Percentiles rank a stretch among this genome's conserved stretches.
Conservation (phyloP, 2,329 filamentous ascomycete genomes). For the Blastomyces gilchristii region DNA sequence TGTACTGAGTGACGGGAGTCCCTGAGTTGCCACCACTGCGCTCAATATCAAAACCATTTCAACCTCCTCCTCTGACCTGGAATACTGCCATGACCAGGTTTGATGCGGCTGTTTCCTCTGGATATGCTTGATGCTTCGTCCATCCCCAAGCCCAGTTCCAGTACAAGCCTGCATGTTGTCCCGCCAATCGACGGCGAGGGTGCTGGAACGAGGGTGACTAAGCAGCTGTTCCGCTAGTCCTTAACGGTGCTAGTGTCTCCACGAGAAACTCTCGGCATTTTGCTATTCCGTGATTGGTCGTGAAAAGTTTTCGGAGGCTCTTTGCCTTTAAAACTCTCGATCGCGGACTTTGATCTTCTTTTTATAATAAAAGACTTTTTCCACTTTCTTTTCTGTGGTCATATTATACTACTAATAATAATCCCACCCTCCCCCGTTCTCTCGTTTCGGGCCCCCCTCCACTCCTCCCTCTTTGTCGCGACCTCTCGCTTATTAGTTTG, state of each 20-base stretch:
- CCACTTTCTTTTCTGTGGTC: conserved; percentile 2
- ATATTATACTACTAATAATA: background rate
- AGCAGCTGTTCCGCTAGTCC: background rate
- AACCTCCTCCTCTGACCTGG: too few relatives aligned
- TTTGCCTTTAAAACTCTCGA: background rate
- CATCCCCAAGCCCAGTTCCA: background rate
- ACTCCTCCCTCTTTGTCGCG: background rate
- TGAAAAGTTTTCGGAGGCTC: conserved; percentile 15
- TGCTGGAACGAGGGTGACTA: background rate
- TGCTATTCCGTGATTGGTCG: conserved; percentile 12
- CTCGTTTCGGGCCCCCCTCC: background rate
- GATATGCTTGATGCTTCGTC: background rate
- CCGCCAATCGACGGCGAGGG: background rate
- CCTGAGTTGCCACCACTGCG: background rate
- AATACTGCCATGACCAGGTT: too few relatives aligned
- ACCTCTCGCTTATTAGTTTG: conserved; percentile 3
- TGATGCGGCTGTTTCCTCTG: background rate
- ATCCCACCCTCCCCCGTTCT: background rate
- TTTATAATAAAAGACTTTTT: conserved; percentile 1
- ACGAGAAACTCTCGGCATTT: conserved; percentile 10
- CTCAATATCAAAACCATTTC: background rate
- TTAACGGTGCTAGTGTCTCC: background rate
- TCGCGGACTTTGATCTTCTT: background rate
- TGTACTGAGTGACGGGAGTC: background rate
- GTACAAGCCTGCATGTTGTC: background rate